Conservation (phyloP, 768 basidiomycete species). For the Phanerochaete carnosa region DNA sequence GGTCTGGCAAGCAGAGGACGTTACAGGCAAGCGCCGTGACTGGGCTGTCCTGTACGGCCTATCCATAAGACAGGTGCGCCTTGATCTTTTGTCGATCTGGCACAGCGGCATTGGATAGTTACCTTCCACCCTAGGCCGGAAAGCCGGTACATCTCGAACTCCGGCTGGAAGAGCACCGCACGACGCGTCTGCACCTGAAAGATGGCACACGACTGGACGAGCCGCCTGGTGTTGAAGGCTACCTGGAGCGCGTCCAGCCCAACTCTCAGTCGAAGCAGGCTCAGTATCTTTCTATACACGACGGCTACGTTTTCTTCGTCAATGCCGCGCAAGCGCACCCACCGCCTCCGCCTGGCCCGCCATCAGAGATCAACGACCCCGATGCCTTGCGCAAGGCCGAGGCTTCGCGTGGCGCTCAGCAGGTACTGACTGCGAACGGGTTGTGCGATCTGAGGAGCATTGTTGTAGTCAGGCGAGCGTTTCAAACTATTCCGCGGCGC, state of each 20-base stretch:
- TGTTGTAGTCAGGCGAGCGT: conserved; percentile 59
- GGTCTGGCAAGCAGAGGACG: conserved; percentile 73
- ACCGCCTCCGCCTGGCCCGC: conserved; percentile 63
- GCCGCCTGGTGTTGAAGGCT: conserved; percentile 85
- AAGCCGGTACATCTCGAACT: conserved; percentile 64
- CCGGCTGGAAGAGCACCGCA: conserved; percentile 68
- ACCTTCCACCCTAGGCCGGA: conserved; percentile 21
- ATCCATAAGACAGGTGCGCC: conserved; percentile 63
- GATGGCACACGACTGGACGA: conserved; percentile 56
- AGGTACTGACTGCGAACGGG: conserved; percentile 63
- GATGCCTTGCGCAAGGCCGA: conserved; percentile 48
- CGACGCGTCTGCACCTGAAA: conserved; percentile 40
- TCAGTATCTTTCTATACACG: conserved; percentile 69
- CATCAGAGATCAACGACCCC: conserved; percentile 25
- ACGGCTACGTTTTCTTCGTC: conserved; percentile 68
- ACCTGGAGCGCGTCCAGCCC: conserved; percentile 66
- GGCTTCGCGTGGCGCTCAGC: conserved; percentile 56
- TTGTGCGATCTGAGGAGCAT: conserved; percentile 75
- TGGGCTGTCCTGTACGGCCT: conserved; percentile 80
- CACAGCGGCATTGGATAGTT: background rate
- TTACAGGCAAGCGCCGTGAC: conserved; percentile 54
- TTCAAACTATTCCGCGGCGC: conserved; percentile 38
- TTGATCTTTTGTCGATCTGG: background rate
- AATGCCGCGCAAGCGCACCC: conserved; percentile 52
- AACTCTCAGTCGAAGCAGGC: conserved; percentile 54